Percentiles rank a stretch among this genome's conserved stretches.
Conservation (phyloP, 148 eudicot genomes). For the Rhododendron molle region DNA sequence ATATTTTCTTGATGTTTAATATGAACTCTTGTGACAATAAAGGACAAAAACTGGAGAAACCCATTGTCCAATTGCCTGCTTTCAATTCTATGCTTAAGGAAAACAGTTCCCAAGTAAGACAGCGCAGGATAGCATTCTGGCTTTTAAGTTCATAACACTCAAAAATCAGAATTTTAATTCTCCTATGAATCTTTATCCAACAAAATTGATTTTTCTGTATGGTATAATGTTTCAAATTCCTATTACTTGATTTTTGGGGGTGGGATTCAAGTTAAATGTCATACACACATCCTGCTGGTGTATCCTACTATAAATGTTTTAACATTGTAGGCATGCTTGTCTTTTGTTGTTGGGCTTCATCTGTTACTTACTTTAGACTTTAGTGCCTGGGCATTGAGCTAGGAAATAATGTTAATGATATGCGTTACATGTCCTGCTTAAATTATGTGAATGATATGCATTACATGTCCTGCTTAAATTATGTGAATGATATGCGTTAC, state of each 20-base stretch:
- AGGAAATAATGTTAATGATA: neutral
- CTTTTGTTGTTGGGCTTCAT: neutral
- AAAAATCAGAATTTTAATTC: neutral
- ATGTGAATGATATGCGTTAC: neutral
- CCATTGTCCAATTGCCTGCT: neutral
- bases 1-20: neutral
- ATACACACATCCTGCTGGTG: neutral
- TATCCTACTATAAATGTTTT: neutral
- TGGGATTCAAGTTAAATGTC: neutral
- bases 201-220: neutral
- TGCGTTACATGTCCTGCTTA: neutral
- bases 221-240: neutral
- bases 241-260: neutral
- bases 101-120: neutral
- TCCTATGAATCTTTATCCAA: neutral
- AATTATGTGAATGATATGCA: neutral
- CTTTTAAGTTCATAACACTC: neutral
- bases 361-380: neutral
- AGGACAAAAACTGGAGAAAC: neutral
- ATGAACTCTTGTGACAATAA: neutral
- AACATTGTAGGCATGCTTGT: neutral
- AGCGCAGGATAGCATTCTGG: neutral
- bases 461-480: neutral
- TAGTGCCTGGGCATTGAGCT: neutral
- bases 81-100: neutral